Evolutionary conservation across 352 stramenopile species (phyloP), one percentile per base, ranked within the genome.

Genomic region (Pythium periplocum): DNA sequence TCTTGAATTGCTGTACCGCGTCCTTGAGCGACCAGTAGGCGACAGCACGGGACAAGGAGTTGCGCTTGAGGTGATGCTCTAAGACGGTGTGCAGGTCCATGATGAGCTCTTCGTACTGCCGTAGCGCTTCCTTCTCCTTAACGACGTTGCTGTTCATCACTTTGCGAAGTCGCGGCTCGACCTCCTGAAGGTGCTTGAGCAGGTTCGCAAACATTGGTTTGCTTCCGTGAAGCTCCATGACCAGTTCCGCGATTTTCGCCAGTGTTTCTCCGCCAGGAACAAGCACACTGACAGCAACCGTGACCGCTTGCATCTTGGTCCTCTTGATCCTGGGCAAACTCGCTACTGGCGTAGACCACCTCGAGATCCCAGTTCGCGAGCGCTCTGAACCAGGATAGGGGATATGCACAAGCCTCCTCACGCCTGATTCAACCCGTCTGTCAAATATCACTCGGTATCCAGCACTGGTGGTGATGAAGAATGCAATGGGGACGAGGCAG

Each of bases 111-210:
- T 51, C 0, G 52, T 58, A 58, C 52, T 54, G 36, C n/a, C 26
- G 37, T 12, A 60, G 0, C 33, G 53, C 45, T 2, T 39, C 34
- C 1, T 8, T 17, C 26, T 49, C 32, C 3, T 26, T 26, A 36
- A 31, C 31, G 45, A 39, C 46, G 46, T 17, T 34, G 38, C 39
- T 46, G 17, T 39, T 12, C 42, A 51, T 36, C 5, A 58, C 30
- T 35, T 46, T 43, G 7, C 45, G 32, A 6, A 58, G 52, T 6
- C 44, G 52, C 12, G 52, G 45, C 6, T 11, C 33, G 6, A 58
- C 52, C 42, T 58, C 32, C 31, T 60, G 36, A 37, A 60, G 53
- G 37, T 53, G 26, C 30, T 53, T 53, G 45, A 60, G 36, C 37
- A 60, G 53, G 4, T 31, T 35, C 46, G 48, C 30, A 11, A 45